These are phyloP conservation scores for Botryotinia convoluta DNA, from an alignment of 2,329 filamentous ascomycete genomes.

Conservation along the genomic window DNA sequence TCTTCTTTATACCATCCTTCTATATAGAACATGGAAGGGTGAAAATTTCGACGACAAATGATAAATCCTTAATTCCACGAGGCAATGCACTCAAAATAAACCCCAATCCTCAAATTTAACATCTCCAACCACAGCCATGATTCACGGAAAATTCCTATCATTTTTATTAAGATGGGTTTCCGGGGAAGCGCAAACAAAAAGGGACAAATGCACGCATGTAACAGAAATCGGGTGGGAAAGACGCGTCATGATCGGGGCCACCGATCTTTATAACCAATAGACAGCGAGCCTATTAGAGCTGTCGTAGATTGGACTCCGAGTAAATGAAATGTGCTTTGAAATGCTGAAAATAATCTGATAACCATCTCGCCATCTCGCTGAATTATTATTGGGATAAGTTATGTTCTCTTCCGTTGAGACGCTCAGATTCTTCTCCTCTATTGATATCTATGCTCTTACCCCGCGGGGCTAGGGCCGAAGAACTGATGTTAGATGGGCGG, in stretches of 20 bases:
- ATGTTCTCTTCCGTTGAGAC: conserved; percentile 22
- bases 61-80: neutral
- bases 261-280: conserved; percentile 6
- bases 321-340: conserved; percentile 2
- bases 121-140: neutral
- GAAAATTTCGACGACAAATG: neutral
- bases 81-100: neutral
- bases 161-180: neutral
- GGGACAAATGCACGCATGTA: neutral
- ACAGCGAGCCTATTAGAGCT: conserved; percentile 1
- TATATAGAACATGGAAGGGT: neutral
- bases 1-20: conserved; percentile 6
- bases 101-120: neutral
- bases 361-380: neutral
- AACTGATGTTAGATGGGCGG: conserved; percentile 24
- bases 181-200: neutral
- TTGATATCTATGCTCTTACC: conserved; percentile 36
- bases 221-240: neutral
- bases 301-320: neutral
- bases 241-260: neutral
- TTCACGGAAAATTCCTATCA: neutral
- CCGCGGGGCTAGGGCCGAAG: conserved; percentile 22
- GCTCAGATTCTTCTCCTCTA: conserved; percentile 30
- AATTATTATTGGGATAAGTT: conserved; percentile 20
- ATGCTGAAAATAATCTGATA: neutral